A percentile compares a stretch with the other conserved stretches of the same genome.
phyloP scores from a whole-genome alignment of 495 filamentous ascomycete genomes.

The Penicillium alfredii region DNA sequence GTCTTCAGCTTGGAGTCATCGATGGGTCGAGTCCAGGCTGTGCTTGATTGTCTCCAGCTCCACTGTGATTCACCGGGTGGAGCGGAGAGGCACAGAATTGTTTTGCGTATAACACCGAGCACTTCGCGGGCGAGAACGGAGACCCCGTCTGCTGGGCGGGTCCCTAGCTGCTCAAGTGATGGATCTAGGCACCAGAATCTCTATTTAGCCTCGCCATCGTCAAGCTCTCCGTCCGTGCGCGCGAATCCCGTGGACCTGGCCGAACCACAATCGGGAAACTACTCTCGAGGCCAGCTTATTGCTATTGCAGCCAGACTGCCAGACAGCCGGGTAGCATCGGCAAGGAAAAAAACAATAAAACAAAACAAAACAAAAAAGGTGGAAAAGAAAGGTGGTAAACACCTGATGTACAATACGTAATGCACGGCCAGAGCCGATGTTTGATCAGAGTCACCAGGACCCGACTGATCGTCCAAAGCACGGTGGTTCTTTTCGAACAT shows the following conservation, averaged over 20 bases:
- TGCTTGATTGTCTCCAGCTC: too few relatives aligned
- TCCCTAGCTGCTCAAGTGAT: conserved; percentile 10
- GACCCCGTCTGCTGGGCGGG: conserved; percentile 4
- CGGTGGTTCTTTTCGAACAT: conserved; percentile 5
- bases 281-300: conserved; percentile 15
- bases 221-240: conserved; percentile 24
- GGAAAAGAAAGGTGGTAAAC: background rate
- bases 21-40: conserved; percentile 7
- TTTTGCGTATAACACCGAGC: too few relatives aligned
- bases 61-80: background rate
- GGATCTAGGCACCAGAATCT: conserved; percentile 20
- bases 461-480: conserved; percentile 9
- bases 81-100: background rate
- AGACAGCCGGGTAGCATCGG: too few relatives aligned
- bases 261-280: conserved; percentile 12
- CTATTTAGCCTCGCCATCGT: conserved; percentile 14
- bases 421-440: conserved; percentile 3
- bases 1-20: conserved; percentile 10
- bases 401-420: background rate
- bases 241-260: conserved; percentile 1
- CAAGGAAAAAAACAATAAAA: background rate
- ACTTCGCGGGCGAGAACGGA: too few relatives aligned
- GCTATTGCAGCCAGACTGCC: too few relatives aligned
- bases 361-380: background rate
- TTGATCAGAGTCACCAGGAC: conserved; percentile 5